These are phyloP conservation scores for Eustoma russellianum DNA, from an alignment of 257 asterid genomes.

Conservation along the genomic window DNA sequence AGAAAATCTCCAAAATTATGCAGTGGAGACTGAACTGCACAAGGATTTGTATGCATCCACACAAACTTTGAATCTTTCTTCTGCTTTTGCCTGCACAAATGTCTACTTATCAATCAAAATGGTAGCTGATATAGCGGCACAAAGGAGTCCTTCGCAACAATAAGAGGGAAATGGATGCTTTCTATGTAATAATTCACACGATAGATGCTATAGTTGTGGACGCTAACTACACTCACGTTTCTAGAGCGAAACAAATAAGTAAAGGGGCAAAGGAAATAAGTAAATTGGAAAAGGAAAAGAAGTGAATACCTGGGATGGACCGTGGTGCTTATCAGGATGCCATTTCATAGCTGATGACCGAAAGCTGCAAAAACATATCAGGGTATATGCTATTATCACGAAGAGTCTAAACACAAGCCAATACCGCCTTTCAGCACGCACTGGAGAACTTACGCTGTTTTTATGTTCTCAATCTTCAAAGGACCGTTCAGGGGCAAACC, in stretches of 20 bases:
- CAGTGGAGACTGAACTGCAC: conserved; percentile 41
- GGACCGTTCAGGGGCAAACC: conserved; percentile 71
- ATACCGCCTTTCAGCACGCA: too few species aligned
- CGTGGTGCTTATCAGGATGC: conserved; percentile 95
- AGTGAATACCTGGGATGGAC: conserved; percentile 52
- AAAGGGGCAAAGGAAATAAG: too few species aligned
- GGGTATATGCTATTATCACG: too few species aligned
- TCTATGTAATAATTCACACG: too few species aligned
- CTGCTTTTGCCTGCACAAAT: conserved; percentile 53
- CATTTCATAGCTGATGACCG: conserved; percentile 76
- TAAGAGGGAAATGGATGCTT: background rate
- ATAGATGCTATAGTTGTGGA: too few species aligned
- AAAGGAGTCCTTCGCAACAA: too few species aligned
- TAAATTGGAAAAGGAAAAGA: background rate
- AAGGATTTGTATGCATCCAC: conserved; percentile 68
- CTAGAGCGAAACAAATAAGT: too few species aligned
- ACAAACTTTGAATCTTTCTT: conserved; percentile 72
- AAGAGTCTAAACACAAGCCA: too few species aligned
- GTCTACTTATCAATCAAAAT: too few species aligned
- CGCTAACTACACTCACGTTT: too few species aligned
- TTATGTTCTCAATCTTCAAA: conserved; percentile 65
- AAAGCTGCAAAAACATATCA: conserved; percentile 38
- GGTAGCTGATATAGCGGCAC: too few species aligned
- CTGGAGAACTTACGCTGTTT: conserved; percentile 76
- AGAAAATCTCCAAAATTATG: conserved; percentile 12